Base-by-base conservation (phyloP, 2,329 filamentous ascomycete genomes). In the Phoma sp. region DNA sequence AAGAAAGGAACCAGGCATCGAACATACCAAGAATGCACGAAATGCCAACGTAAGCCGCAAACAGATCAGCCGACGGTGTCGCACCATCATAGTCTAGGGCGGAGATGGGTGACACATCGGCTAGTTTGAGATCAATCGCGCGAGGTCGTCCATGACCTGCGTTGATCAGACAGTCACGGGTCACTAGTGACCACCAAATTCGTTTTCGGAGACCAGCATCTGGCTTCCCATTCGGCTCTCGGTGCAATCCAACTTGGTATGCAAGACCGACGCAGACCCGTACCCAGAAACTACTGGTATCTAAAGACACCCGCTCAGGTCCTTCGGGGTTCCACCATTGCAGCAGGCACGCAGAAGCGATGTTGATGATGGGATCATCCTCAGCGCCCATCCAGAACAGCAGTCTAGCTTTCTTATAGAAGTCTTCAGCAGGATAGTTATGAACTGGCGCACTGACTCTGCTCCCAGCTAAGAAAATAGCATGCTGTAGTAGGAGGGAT, bases 241-340 rank as follows among this genome's bases (percentile, higher is more conserved):
- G 71, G 53, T 79, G 77, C n/a, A 80, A 62, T 3, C 77, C 77
- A 49, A 78, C 69, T 48, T 79, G 77, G 62, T 78, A 77, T 2
- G 76, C 76, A 21, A 80, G 59, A 1, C 76, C 76, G 17, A 76
- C 72, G 30, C 74, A 75, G 21, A 78, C 74, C 18, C 75, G 69
- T 25, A 77, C 64, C 77, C 77, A 80, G 53, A 80, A 79, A 10
- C 75, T 73, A 47, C 77, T 78, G 0, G 75, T 78, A 53, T 80
- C 75, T 7, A 76, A 68, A 10, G 76, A 78, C 14, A 76, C 67
- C 37, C 71, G 66, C 46, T 77, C 75, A 0, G 76, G 75, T 0
- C 76, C 75, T 55, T 76, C 74, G 0, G 76, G 76, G 39, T 78
- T 78, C 62, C 75, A 78, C 76, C 76, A 78, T 55, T 78, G 76